Conservation (phyloP, 2,329 filamentous ascomycete species). For the Aspergillus flavus region DNA sequence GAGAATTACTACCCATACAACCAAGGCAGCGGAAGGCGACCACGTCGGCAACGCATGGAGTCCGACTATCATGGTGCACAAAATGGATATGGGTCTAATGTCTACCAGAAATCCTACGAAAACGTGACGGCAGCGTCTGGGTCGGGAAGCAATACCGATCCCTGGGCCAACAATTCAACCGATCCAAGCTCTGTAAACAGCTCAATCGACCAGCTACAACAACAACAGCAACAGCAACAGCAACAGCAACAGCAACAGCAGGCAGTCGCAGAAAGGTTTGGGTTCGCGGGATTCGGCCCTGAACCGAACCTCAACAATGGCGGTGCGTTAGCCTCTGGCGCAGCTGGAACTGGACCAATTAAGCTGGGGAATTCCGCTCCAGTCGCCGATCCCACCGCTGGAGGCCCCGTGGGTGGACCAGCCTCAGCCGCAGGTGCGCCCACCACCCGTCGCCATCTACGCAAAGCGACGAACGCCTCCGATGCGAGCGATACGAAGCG, state of each 20-base stretch:
- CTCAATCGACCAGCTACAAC: conserved; percentile 74
- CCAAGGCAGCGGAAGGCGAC: conserved; percentile 31
- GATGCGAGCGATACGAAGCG: conserved; percentile 58
- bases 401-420: conserved; percentile 30
- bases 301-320: conserved; percentile 40
- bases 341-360: conserved; percentile 15
- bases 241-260: conserved; percentile 46
- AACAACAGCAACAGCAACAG: conserved; percentile 43
- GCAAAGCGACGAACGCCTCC: conserved; percentile 26
- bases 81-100: conserved; percentile 42
- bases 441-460: conserved; percentile 22
- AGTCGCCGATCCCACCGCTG: conserved; percentile 26
- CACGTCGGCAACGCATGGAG: conserved; percentile 37
- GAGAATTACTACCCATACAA: conserved; percentile 52
- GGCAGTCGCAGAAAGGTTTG: conserved; percentile 62
- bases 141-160: conserved; percentile 71
- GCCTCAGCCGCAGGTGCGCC: conserved; percentile 21
- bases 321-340: conserved; percentile 22
- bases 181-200: conserved; percentile 94
- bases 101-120: conserved; percentile 79
- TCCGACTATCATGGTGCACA: conserved; percentile 37
- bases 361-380: conserved; percentile 19
- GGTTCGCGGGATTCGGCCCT: conserved; percentile 57
- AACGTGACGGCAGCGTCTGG: conserved; percentile 72
- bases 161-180: conserved; percentile 78